Percentiles rank a stretch among this genome's conserved stretches.
These are phyloP conservation scores for Solanum boliviense DNA, from an alignment of 257 asterid species.

Conservation along the genomic window DNA sequence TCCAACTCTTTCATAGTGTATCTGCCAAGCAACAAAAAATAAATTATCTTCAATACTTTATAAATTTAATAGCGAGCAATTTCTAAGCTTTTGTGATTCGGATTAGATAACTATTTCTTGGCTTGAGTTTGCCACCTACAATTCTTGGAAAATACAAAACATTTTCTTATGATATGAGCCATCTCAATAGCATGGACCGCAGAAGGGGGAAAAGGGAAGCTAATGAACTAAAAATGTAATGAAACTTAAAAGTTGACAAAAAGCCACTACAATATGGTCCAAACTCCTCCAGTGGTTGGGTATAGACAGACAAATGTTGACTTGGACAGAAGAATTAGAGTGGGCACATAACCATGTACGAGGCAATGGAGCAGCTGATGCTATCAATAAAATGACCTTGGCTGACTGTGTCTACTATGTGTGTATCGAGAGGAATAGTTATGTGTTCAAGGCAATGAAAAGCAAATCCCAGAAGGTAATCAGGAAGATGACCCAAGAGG, in stretches of 20 bases:
- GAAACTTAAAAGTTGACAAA: not conserved
- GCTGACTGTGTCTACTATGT: not conserved
- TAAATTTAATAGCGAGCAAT: not conserved
- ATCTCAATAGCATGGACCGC: not conserved
- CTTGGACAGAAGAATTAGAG: not conserved
- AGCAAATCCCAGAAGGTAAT: not conserved
- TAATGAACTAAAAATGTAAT: not conserved
- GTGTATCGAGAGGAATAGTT: not conserved
- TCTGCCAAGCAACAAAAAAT: constrained; percentile 31
- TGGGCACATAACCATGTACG: not conserved
- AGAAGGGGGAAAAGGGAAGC: not conserved
- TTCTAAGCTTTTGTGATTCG: not conserved
- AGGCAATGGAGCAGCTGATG: not conserved
- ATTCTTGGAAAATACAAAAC: not conserved
- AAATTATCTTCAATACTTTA: not conserved
- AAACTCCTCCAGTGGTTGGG: not conserved
- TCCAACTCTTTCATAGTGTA: constrained; percentile 86
- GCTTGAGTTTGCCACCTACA: not conserved
- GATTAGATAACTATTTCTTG: not conserved
- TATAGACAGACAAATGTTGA: not conserved
- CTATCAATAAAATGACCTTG: not conserved
- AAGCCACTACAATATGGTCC: not conserved
- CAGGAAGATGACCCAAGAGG: not conserved
- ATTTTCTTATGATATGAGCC: not conserved
- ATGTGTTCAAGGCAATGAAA: not conserved